These are phyloP conservation scores for Leccinum variicolor DNA, from an alignment of 768 basidiomycete genomes.

Conservation along the genomic window DNA sequence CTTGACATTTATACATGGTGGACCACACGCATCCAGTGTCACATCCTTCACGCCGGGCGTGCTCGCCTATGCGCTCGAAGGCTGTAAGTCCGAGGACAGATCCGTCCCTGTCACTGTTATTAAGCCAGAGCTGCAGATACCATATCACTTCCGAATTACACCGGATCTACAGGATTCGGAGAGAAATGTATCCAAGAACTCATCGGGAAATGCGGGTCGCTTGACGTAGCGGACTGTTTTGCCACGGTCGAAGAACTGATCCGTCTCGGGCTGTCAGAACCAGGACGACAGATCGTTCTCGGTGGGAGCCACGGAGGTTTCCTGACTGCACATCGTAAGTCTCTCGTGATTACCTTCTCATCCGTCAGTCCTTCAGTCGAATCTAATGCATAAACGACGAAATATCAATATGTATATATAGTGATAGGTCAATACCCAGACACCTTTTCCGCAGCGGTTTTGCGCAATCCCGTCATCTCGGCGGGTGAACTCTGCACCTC, in stretches of 20 bases:
- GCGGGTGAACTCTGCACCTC: constrained; percentile 50
- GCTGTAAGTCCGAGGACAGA: constrained; percentile 44
- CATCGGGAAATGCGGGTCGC: constrained; percentile 55
- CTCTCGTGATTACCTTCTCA: background rate
- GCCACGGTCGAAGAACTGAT: constrained; percentile 51
- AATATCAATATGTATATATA: constrained; percentile 15
- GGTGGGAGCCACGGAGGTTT: constrained; percentile 77
- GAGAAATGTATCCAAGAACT: constrained; percentile 53
- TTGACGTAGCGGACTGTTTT: constrained; percentile 69
- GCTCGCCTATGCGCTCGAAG: constrained; percentile 51
- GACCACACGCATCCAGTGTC: constrained; percentile 50
- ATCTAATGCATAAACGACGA: background rate
- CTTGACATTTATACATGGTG: constrained; percentile 58
- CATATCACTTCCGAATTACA: constrained; percentile 61
- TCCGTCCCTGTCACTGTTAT: background rate
- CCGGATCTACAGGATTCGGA: constrained; percentile 64
- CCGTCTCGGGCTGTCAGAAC: constrained; percentile 44
- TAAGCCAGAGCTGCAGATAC: constrained; percentile 40
- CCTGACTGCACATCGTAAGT: constrained; percentile 54
- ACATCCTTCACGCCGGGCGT: constrained; percentile 46
- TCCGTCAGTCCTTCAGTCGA: background rate
- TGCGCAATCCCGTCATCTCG: constrained; percentile 71
- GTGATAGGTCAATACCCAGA: constrained; percentile 64
- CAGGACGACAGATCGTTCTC: constrained; percentile 51
- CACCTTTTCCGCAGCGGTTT: constrained; percentile 56